These are phyloP conservation scores for Tolypocladium cylindrosporum DNA, from an alignment of 2,329 filamentous ascomycete species.

Conservation along the genomic window DNA sequence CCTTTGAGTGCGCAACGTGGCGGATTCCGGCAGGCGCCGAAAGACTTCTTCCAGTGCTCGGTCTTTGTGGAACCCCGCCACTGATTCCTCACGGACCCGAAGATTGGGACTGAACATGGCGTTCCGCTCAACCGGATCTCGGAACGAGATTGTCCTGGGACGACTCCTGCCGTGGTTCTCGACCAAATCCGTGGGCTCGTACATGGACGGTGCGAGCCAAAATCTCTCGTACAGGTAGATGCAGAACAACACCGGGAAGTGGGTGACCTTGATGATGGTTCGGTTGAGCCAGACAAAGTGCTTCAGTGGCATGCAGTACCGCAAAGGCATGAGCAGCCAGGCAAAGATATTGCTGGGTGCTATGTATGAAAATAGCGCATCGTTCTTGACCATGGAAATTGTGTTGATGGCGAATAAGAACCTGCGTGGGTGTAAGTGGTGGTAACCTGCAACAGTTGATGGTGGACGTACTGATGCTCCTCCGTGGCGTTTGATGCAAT, in stretches of 20 bases:
- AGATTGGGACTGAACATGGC: constrained; percentile 65
- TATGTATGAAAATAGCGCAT: constrained; percentile 87
- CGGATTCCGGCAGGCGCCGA: constrained; percentile 57
- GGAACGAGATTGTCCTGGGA: constrained; percentile 43
- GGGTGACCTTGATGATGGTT: constrained; percentile 83
- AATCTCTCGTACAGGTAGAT: constrained; percentile 84
- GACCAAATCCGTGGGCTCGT: constrained; percentile 79
- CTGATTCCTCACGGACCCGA: constrained; percentile 72
- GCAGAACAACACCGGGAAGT: constrained; percentile 75
- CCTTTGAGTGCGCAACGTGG: constrained; percentile 47
- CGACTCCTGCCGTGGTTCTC: constrained; percentile 52
- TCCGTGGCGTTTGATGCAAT: constrained; percentile 90
- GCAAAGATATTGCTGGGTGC: constrained; percentile 86
- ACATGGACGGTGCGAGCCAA: constrained; percentile 64
- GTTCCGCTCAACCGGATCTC: constrained; percentile 42
- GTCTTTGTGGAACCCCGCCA: constrained; percentile 83
- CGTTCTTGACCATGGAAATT: constrained; percentile 97
- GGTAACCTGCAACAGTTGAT: too few relatives aligned
- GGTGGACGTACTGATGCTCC: constrained; percentile 57
- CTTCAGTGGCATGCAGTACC: constrained; percentile 70
- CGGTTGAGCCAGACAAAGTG: constrained; percentile 80
- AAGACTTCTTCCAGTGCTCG: constrained; percentile 88
- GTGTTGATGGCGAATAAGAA: constrained; percentile 95
- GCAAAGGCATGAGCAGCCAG: constrained; percentile 76
- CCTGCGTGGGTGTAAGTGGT: constrained; percentile 20